Percentiles rank a stretch among this genome's conserved stretches.
Conservation (phyloP, 331 rosid genomes). For the Malus hybrid region DNA sequence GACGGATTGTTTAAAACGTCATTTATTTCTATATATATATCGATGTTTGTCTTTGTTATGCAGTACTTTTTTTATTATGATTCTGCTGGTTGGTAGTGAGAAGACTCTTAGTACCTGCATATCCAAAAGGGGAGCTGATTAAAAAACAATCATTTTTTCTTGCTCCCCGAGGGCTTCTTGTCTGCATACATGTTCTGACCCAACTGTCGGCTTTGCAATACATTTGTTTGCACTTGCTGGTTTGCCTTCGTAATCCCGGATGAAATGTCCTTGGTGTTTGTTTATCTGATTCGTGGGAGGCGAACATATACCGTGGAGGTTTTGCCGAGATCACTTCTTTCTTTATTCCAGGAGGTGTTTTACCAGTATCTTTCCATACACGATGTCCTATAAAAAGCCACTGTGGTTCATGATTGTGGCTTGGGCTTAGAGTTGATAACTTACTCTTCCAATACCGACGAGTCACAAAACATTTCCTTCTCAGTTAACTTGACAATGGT, state of each 20-base stretch:
- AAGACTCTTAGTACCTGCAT: no score
- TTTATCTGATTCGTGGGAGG: constrained; percentile 13
- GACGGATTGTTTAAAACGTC: background rate
- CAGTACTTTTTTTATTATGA: background rate
- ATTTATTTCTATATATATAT: background rate
- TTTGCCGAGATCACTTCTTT: constrained; percentile 6
- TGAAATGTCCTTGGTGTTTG: background rate
- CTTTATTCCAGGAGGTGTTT: background rate
- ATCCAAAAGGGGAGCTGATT: no score
- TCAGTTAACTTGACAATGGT: background rate
- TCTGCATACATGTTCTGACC: background rate
- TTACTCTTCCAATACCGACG: background rate
- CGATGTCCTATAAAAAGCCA: background rate
- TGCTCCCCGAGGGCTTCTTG: background rate
- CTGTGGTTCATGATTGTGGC: background rate
- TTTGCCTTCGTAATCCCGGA: constrained; percentile 14
- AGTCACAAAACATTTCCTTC: background rate
- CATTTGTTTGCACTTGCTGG: background rate
- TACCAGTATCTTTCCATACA: constrained; percentile 6
- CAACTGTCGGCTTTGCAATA: background rate
- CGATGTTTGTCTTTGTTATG: background rate
- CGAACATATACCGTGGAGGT: background rate
- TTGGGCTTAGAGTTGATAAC: background rate
- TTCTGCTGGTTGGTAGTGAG: no score
- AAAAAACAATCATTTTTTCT: no score